Evolutionary conservation across 345 rosid genomes (phyloP), one percentile per base, ranked within the genome.

Genomic region (Boechera retrofracta): DNA sequence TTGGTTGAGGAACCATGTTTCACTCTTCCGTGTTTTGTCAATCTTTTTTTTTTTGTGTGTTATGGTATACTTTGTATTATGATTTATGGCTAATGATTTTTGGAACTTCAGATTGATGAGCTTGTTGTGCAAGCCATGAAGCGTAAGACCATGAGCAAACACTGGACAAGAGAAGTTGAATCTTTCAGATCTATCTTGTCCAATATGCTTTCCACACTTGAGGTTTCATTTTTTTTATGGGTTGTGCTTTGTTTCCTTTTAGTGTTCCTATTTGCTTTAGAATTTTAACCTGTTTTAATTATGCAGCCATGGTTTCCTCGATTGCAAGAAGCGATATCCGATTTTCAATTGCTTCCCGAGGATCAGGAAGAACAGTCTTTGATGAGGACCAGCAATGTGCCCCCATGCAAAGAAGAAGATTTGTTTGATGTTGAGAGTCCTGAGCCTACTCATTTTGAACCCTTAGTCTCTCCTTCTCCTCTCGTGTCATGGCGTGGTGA

Each of bases 241-340:
- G 11, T 54, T 21, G 29, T 16, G 60, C 12, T 60, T 55, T 41
- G 26, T 60, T 67, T 32, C 7, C 18, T 68, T 52, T 5, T 41
- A 35, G 13, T 73, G 39, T 26, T 26, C 7, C 0, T 1, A 8
- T 21, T 44, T 2, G 13, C 9, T 26, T 53, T 54, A 29, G 60
- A 15, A 15, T 29, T 61, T 32, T 18, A 49, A 56, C 53, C 59
- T 39, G 67, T 62, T 81, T 73, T 54, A 5, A 16, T 39, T 57
- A 68, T 80, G 87, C 91, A 95, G 99, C 93, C 97, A 49, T 91
- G 99, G 98, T 82, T 82, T 49, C 88, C 91, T 24, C 86, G 94
- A 78, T 81, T 92, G 53, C 84, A 83, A 64, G 79, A 81, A 69
- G 86, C 62, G 0, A 67, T 87, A 45, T 73, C 84, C 1, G 51